These are phyloP conservation scores for Cytospora schulzeri DNA, from an alignment of 2,329 filamentous ascomycete species.

Conservation along the genomic window DNA sequence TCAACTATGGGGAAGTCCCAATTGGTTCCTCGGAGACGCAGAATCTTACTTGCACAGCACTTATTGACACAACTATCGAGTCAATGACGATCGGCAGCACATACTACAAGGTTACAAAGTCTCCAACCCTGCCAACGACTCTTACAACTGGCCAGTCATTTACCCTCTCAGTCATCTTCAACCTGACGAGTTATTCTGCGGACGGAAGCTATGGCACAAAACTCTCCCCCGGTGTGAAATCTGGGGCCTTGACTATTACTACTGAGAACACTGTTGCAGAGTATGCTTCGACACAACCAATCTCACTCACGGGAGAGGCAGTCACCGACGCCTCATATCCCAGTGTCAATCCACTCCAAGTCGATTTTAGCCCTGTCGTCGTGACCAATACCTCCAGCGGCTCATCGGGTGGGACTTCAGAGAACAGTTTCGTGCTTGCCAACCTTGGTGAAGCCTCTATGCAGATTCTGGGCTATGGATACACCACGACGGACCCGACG, in stretches of 20 bases:
- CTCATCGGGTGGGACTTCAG: conserved; percentile 3
- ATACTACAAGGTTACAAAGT: conserved; percentile 1
- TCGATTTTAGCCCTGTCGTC: conserved; percentile 45
- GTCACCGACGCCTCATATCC: conserved; percentile 42
- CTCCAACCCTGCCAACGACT: background rate
- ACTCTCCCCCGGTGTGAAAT: conserved; percentile 5
- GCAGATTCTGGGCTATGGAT: conserved; percentile 5
- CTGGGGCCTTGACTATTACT: conserved; percentile 7
- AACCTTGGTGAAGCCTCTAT: conserved; percentile 7
- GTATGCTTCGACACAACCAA: conserved; percentile 41
- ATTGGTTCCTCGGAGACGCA: conserved; percentile 37
- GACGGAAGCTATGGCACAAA: background rate
- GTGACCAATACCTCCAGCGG: conserved; percentile 8
- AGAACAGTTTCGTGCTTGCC: conserved; percentile 3
- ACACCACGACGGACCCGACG: conserved; percentile 5
- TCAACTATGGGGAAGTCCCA: conserved; percentile 42
- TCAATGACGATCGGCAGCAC: background rate
- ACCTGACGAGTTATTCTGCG: background rate
- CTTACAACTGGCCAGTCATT: conserved; percentile 7
- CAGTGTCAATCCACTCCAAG: conserved; percentile 39
- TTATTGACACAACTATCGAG: conserved; percentile 6
- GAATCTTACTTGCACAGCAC: conserved; percentile 38
- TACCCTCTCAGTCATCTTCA: conserved; percentile 1
- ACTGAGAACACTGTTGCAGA: conserved; percentile 28
- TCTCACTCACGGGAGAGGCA: conserved; percentile 42